Percentiles rank a stretch among this genome's conserved stretches.
These are phyloP conservation scores for Chrysanthemum lavandulifolium DNA, from an alignment of 129 eudicot species.

Conservation along the genomic window DNA sequence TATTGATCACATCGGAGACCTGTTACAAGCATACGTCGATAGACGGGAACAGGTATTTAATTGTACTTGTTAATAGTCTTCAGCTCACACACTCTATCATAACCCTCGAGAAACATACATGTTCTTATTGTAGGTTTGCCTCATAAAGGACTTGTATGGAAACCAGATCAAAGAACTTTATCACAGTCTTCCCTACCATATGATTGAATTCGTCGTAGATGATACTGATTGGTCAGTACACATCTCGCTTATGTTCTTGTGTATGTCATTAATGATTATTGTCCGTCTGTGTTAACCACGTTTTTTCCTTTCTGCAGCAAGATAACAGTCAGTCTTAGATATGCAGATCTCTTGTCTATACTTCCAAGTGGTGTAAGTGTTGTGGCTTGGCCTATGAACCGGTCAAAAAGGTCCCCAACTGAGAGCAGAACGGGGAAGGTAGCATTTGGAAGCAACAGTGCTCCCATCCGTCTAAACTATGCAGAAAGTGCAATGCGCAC, in stretches of 20 bases:
- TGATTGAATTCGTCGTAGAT: conserved; percentile 77
- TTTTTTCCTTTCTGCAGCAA: conserved; percentile 50
- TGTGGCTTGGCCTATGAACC: conserved; percentile 83
- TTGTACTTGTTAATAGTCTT: not conserved
- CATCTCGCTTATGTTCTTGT: not conserved
- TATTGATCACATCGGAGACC: conserved; percentile 88
- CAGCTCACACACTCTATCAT: not conserved
- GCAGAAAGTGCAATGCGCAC: conserved; percentile 83
- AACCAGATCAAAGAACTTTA: conserved; percentile 88
- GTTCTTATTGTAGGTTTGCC: conserved; percentile 65
- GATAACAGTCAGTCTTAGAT: conserved; percentile 73
- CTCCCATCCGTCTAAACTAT: conserved; percentile 73
- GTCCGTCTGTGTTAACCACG: not conserved
- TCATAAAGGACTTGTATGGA: conserved; percentile 83
- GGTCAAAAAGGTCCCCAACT: conserved; percentile 35
- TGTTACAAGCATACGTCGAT: conserved; percentile 90
- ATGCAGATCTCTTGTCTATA: conserved; percentile 66
- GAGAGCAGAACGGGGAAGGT: conserved; percentile 45
- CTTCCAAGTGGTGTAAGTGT: conserved; percentile 83
- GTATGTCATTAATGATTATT: not conserved
- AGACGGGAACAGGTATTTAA: conserved; percentile 81
- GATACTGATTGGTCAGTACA: conserved; percentile 70
- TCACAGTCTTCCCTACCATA: conserved; percentile 84
- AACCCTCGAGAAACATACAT: not conserved
- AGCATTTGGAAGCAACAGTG: conserved; percentile 33